These are phyloP conservation scores for Pythium aquatile DNA, from an alignment of 352 stramenopile genomes.

Conservation along the genomic window DNA sequence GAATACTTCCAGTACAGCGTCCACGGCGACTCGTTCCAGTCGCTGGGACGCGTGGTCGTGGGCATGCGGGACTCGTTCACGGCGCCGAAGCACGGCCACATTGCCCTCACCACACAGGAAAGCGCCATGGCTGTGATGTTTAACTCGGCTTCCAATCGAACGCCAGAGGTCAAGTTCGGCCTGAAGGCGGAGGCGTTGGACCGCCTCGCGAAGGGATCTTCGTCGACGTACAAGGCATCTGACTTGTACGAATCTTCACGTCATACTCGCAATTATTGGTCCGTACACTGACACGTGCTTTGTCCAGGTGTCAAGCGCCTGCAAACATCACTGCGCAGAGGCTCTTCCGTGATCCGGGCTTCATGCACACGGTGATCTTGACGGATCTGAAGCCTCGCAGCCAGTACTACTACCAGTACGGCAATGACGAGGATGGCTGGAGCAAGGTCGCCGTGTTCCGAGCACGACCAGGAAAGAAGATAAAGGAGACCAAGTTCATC, in stretches of 20 bases:
- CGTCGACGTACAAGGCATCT: slow-evolving; percentile 49
- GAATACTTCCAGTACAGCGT: slow-evolving; percentile 52
- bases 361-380: slow-evolving; percentile 65
- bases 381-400: slow-evolving; percentile 36
- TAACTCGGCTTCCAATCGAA: slow-evolving; percentile 57
- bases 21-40: slow-evolving; percentile 19
- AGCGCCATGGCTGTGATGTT: slow-evolving; percentile 70
- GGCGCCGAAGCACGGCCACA: slow-evolving; percentile 70
- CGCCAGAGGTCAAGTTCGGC: slow-evolving; percentile 46
- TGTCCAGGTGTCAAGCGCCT: slow-evolving; percentile 51
- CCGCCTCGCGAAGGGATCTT: slow-evolving; percentile 32
- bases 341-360: slow-evolving; percentile 56
- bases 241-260: slow-evolving; percentile 42
- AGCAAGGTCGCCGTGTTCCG: slow-evolving; percentile 43
- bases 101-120: slow-evolving; percentile 52
- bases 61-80: slow-evolving; percentile 50
- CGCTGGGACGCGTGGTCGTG: slow-evolving; percentile 36
- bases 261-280: too few relatives aligned
- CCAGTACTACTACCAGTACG: slow-evolving; percentile 66
- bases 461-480: slow-evolving; percentile 27
- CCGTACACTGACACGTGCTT: neutral
- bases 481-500: slow-evolving; percentile 53
- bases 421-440: slow-evolving; percentile 47
- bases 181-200: slow-evolving; percentile 27
- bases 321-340: slow-evolving; percentile 42